A percentile compares a stretch with the other conserved stretches of the same genome.
Conservation (phyloP, 2,329 filamentous ascomycete genomes). For the Colletotrichum shisoi region DNA sequence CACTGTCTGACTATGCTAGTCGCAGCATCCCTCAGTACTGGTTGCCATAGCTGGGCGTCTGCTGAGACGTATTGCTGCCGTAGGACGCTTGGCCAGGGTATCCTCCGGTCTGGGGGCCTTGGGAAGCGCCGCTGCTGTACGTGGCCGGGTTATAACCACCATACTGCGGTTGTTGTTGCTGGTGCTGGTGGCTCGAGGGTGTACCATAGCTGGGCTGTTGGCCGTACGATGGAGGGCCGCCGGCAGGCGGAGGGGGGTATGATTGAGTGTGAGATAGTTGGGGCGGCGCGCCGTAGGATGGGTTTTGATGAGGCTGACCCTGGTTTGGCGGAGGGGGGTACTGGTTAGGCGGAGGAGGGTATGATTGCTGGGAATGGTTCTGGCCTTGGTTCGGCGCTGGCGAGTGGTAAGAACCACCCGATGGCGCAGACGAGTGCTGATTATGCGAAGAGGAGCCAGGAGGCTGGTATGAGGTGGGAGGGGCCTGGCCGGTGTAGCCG, state of each 20-base stretch:
- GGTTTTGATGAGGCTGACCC: conserved; percentile 39
- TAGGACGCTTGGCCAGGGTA: conserved; percentile 47
- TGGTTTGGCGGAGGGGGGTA: conserved; percentile 37
- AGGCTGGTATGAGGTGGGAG: conserved; percentile 67
- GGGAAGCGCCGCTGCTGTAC: conserved; percentile 43
- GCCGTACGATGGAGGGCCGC: conserved; percentile 36
- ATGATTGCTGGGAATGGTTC: conserved; percentile 35
- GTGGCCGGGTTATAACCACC: conserved; percentile 47
- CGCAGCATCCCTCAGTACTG: conserved; percentile 32
- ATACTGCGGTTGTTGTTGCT: conserved; percentile 35
- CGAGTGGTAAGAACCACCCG: conserved; percentile 46
- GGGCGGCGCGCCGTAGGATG: conserved; percentile 30
- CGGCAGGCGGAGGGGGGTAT: conserved; percentile 40
- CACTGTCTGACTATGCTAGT: background rate
- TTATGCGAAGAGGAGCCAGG: conserved; percentile 42
- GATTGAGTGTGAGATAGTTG: conserved; percentile 40
- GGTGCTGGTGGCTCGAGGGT: conserved; percentile 39
- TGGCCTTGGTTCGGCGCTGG: conserved; percentile 42
- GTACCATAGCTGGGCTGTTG: conserved; percentile 38
- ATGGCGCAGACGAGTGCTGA: conserved; percentile 43
- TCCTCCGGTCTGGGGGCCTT: conserved; percentile 45
- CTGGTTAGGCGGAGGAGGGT: conserved; percentile 40
- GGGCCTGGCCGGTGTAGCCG: conserved; percentile 69
- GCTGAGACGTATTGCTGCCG: conserved; percentile 37
- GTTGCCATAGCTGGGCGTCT: conserved; percentile 37